Evolutionary conservation across 805 yeast species (phyloP), one percentile per base, ranked within the genome.

Genomic region (Saccharomyces paradoxus): DNA sequence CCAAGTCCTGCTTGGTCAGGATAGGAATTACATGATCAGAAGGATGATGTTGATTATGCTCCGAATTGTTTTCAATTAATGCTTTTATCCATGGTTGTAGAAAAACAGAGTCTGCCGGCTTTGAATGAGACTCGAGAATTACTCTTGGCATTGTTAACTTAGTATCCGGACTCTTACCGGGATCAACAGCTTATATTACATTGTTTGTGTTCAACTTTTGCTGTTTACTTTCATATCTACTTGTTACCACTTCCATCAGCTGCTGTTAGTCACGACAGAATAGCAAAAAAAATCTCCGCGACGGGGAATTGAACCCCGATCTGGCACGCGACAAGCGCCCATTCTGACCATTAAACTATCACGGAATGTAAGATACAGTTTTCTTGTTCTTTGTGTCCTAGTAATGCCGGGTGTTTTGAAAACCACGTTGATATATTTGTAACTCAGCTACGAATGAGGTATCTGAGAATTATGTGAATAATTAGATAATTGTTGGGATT

Each of bases 41-140:
- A 6, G 48, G 50, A 28, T 48, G 28, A 14, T 48, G 28, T 13
- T 53, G 46, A n/a, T 46, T 48, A 32, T 32, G 41, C 6, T 32
- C 44, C 10, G 44, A 37, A 17, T 37, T 37, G 9, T 53, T 32
- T 24, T 49, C 27, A 10, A 60, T n/a, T 27, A 55, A 27, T 17
- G 51, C 27, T 22, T 52, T 53, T 24, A 66, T 58, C 70, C 70
- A 66, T 24, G 64, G 51, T 37, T 55, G 59, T 32, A 66, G 53
- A 51, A 59, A 64, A 12, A 61, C 52, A 6, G 65, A 61, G 49
- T 66, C 70, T 26, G 55, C 41, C 6, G 51, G 48, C 30, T 48
- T 53, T n/a, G 54, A 48, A 47, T 52, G 49, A 5, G 65, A 60
- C 3, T 61, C 49, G 3, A 60, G 44, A 12, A 52, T 49, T 12